Base-by-base conservation (phyloP, 2,329 filamentous ascomycete species). In the Dichotomopilus funicola region DNA sequence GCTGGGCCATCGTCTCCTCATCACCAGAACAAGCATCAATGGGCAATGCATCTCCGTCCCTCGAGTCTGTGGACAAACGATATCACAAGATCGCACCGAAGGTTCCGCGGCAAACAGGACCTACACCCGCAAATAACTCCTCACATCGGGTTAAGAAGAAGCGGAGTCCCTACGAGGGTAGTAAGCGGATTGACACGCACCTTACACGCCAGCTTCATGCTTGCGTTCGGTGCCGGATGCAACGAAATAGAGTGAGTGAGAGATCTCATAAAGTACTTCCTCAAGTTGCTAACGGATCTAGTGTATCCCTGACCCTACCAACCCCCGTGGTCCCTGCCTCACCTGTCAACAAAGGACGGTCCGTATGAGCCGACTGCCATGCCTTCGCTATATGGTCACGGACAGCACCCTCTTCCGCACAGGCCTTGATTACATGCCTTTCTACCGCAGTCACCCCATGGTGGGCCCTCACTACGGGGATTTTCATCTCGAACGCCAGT, bases 361-460 rank as follows among this genome's bases (percentile, higher is more conserved):
- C 9, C 58, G 61, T 2, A 63, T 66, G 58, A 64, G 61, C 51
- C 53, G 63, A 11, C 54, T 66, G 37, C 64, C 62, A 1, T 66
- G 64, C 52, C 61, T 66, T 2, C 59, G 64, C 11, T 66, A 66
- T 54, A 65, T 65, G 61, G 55, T 66, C 12, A 63, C 63, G 6
- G 64, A 66, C 35, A 64, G 61, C 56, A 63, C 53, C 2, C 57
- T 66, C 6, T 64, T 63, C 49, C 61, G 64, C 7, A 66, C 64
- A 1, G 57, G 57, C 12, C 52, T 66, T 4, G 54, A 63, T 12
- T 63, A 63, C 59, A 62, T 64, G 59, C 27, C 58, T 1, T 66
- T 66, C 46, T 66, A 63, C 51, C 49, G 55, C 27, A 12, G 44
- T 4, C 64, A 66, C 45, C 64, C 59, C 6, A 65, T 66, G 62